Base-by-base conservation (phyloP, 169 alveolate species). In the Fabrea salina region DNA sequence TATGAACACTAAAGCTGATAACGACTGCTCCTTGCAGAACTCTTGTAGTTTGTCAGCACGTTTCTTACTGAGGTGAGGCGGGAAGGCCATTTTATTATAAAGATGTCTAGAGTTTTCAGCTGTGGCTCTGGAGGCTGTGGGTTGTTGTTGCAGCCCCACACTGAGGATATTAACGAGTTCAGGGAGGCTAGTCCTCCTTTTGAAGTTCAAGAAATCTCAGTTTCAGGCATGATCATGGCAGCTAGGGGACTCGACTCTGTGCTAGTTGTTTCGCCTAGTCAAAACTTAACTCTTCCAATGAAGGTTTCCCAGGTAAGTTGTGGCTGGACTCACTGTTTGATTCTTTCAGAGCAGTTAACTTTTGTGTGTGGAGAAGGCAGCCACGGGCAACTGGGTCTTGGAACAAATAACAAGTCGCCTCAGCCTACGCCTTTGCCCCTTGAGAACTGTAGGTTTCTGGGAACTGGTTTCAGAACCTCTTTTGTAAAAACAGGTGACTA, bases 11-110 rank as follows among this genome's bases (percentile, higher is more conserved):
- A 64, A 35, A 33, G 75, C 50, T 13, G 22, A 19, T 33, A 64
- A 35, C 8, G 19, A 39, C 6, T 32, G 57, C 4, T n/a, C 30
- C 41, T 41, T 2, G 51, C 75, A 64, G 75, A 64, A 41, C 30
- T 19, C 27, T 64, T 64, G 75, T 5, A 64, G 75, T 16, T 33
- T 19, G 35, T 64, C 25, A 33, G 75, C 75, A 35, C 75, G 75
- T 41, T 22, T 16, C 4, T 4, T 16, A 40, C 75, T 64, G 54
- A 19, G 16, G 27, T 0, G 16, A 22, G 75, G 37, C 30, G 75
- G 35, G 75, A 39, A 64, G 16, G 75, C 49, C 75, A 64, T 64
- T 64, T 64, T 54, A n/a, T 44, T 16, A 44, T 11, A 44, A 44
- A 44, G 16, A 13, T 44, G 53, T 44, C 16, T 44, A 11, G 8